Evolutionary conservation across 2,329 filamentous ascomycete genomes (phyloP).

Genomic region (Claviceps digitariae): DNA sequence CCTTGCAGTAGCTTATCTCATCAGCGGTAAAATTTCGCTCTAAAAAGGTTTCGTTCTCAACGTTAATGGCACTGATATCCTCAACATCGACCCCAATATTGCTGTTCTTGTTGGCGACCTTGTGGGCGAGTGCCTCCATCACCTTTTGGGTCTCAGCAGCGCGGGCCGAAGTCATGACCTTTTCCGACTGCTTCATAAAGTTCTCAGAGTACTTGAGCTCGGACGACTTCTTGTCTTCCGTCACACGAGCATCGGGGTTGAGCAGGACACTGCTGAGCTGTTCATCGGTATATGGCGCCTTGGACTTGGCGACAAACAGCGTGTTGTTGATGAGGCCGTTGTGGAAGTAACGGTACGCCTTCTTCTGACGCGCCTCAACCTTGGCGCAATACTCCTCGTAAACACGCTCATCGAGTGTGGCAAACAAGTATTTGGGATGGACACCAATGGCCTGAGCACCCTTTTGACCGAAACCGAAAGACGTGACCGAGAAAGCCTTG

Average conservation of each 20-base stretch:
- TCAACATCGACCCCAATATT: conserved; percentile 93
- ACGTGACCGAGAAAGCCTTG: conserved; percentile 98
- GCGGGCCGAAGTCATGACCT: conserved; percentile 34
- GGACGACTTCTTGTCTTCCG: conserved; percentile 72
- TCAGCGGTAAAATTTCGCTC: conserved; percentile 82
- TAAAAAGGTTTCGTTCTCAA: conserved; percentile 86
- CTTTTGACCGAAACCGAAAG: conserved; percentile 98
- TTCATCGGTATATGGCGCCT: conserved; percentile 78
- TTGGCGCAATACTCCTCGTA: conserved; percentile 75
- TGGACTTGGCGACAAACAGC: conserved; percentile 89
- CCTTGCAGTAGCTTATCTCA: conserved; percentile 78
- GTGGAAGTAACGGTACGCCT: conserved; percentile 97
- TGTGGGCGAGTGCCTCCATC: conserved; percentile 62
- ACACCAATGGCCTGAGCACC: conserved; percentile 94
- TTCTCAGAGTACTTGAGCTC: conserved; percentile 60
- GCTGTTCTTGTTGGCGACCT: conserved; percentile 42
- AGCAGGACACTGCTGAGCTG: conserved; percentile 82
- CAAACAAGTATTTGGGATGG: conserved; percentile 90
- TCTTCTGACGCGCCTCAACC: conserved; percentile 91
- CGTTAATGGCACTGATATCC: conserved; percentile 73
- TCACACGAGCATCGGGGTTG: conserved; percentile 82
- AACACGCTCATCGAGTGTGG: conserved; percentile 76
- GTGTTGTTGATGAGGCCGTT: conserved; percentile 97
- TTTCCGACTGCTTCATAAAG: conserved; percentile 52
- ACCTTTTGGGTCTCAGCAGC: conserved; percentile 56